Base-by-base conservation (phyloP, 768 basidiomycete genomes). In the Megacollybia marginata region DNA sequence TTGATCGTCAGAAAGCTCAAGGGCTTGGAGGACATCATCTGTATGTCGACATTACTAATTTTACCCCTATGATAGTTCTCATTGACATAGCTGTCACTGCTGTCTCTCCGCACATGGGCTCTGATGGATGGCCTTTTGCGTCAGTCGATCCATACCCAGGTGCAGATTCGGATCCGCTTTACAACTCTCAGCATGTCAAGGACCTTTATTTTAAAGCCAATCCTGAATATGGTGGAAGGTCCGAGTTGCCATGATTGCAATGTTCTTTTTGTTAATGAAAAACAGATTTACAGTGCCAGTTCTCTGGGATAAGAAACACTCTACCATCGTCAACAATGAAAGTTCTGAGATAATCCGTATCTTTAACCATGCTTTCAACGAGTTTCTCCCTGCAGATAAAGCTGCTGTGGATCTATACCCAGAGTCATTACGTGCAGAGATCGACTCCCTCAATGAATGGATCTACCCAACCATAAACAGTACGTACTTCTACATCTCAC, bases 281-380 rank as follows among this genome's bases (percentile, higher is more conserved):
- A 18, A 28, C 48, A 81, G 87, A 35, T 92, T 91, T 72, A 92
- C 92, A 2, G 89, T 92, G 9, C 93, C 93, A 5, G 67, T 92
- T 33, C 73, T 99, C 5, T 99, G 92, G 90, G 96, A 98, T 69
- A 94, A 83, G 71, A 89, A 94, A 65, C 69, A 62, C 40, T 69
- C 84, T 42, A 87, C 85, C 36, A 87, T 97, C 56, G 96, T 99
- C 51, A 97, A 92, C 72, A 98, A 97, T 63, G 95, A 99, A 62
- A 86, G 83, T 55, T 83, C 88, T 2, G 95, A 98, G 68, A 93
- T 98, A 62, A 92, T 98, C 60, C 84, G 95, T 50, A 88, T 95
- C 8, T 79, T 98, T 69, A 97, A 99, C 67, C 74, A 76, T 7
- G 84, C 78, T 1, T 94, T 95, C 71, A 83, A 96, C 62, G 71